Percentiles rank a stretch among this genome's conserved stretches.
phyloP scores from a whole-genome alignment of 805 yeast genomes.

The Metschnikowia picachoensis region DNA sequence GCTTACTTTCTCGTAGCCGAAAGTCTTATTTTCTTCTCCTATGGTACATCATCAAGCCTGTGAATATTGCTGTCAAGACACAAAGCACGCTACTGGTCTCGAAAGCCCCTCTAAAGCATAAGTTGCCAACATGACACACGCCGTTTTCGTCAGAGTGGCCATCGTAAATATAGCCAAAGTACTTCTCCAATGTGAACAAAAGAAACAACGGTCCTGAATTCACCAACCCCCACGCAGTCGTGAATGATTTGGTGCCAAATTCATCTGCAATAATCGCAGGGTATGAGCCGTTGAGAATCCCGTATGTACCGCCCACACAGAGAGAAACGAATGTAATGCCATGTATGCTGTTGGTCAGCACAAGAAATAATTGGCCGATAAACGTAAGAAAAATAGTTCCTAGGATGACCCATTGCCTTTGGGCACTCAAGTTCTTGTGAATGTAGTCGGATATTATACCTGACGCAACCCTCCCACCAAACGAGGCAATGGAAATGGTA shows the following conservation, averaged over 20 bases:
- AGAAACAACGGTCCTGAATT: conserved; percentile 66
- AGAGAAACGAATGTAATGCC: conserved; percentile 42
- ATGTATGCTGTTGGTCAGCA: conserved; percentile 21
- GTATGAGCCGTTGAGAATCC: conserved; percentile 66
- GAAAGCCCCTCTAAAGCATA: conserved; percentile 37
- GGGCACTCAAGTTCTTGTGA: conserved; percentile 47
- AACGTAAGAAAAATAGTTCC: conserved; percentile 37
- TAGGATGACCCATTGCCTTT: conserved; percentile 63
- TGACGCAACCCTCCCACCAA: conserved; percentile 58
- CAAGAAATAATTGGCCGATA: conserved; percentile 35
- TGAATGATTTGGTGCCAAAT: conserved; percentile 63
- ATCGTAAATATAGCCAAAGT: conserved; percentile 55
- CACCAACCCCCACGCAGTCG: conserved; percentile 72
- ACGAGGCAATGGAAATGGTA: conserved; percentile 59
- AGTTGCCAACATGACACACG: conserved; percentile 34
- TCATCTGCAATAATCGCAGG: conserved; percentile 74
- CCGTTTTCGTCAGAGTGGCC: conserved; percentile 38
- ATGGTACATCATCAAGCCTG: conserved; percentile 24
- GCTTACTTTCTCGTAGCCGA: background rate
- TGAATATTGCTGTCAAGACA: conserved; percentile 22
- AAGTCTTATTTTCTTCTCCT: conserved; percentile 17
- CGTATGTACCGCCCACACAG: conserved; percentile 63
- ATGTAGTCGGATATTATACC: conserved; percentile 66
- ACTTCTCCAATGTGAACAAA: conserved; percentile 50
- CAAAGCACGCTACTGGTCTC: conserved; percentile 29